These are phyloP conservation scores for Debaryomycetaceae sp. DNA, from an alignment of 1,139 yeast genomes.

Conservation along the genomic window DNA sequence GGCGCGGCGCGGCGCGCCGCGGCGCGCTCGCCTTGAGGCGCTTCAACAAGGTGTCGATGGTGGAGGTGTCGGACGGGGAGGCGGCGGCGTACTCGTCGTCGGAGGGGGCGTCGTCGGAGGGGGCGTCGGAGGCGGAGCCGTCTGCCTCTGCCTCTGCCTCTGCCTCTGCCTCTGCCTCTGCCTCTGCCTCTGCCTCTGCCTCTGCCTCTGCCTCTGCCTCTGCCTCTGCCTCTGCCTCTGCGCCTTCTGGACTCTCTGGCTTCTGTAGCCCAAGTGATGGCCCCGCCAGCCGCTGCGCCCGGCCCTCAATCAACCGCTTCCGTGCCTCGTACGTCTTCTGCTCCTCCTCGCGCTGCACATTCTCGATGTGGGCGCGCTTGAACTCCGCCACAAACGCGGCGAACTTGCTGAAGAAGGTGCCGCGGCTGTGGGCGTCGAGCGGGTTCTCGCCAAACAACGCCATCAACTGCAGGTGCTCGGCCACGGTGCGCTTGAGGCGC, in stretches of 20 bases:
- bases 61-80: conserved; percentile 13
- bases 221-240: background rate
- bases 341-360: conserved; percentile 45
- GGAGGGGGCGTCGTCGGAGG: conserved; percentile 9
- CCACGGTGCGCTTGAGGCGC: conserved; percentile 52
- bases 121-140: conserved; percentile 9
- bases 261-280: conserved; percentile 5
- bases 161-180: conserved; percentile 2
- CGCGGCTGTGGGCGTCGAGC: conserved; percentile 44
- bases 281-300: no score
- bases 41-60: conserved; percentile 36
- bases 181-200: conserved; percentile 6
- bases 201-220: background rate
- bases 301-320: conserved; percentile 30
- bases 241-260: conserved; percentile 9
- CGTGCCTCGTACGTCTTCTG: conserved; percentile 37
- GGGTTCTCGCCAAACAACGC: conserved; percentile 79
- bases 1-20: no score
- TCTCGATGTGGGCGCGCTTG: conserved; percentile 44
- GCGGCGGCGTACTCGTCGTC: conserved; percentile 4
- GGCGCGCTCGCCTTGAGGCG: conserved; percentile 33
- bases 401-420: conserved; percentile 35
- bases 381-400: conserved; percentile 36
- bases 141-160: conserved; percentile 7
- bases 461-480: conserved; percentile 61